phyloP scores from a whole-genome alignment of 257 asterid species.

The Striga asiatica region DNA sequence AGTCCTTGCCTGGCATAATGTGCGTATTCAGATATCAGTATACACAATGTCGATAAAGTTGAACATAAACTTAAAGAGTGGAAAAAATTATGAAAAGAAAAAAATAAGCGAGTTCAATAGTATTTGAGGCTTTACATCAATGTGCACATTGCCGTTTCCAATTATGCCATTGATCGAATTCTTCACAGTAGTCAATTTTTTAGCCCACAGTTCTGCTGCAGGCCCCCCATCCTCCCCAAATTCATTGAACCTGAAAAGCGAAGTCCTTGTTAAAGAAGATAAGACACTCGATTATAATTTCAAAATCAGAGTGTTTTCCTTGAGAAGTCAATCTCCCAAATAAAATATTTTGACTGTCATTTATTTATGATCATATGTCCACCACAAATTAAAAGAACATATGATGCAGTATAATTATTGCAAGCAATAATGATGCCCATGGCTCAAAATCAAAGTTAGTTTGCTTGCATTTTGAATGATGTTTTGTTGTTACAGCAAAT shows the following conservation, averaged over 20 bases:
- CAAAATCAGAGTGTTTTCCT: too few species aligned
- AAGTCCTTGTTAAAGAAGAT: not conserved
- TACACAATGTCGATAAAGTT: not conserved
- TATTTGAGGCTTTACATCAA: constrained; percentile 34
- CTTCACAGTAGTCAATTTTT: constrained; percentile 38
- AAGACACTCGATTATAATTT: not conserved
- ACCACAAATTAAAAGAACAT: too few species aligned
- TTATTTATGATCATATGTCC: too few species aligned
- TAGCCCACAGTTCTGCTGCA: constrained; percentile 50
- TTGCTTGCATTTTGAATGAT: too few species aligned
- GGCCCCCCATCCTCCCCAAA: constrained; percentile 74
- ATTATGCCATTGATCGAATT: constrained; percentile 23
- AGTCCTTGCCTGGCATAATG: constrained; percentile 38
- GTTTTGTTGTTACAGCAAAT: too few species aligned
- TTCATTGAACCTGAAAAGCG: constrained; percentile 46
- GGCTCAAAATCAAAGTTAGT: too few species aligned
- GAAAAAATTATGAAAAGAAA: not conserved
- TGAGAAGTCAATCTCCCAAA: too few species aligned
- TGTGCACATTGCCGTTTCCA: constrained; percentile 27
- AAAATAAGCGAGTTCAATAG: not conserved
- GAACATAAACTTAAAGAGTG: too few species aligned
- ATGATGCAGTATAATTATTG: too few species aligned
- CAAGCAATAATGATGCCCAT: too few species aligned
- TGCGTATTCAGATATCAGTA: constrained; percentile 2
- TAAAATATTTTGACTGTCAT: too few species aligned